phyloP scores from a whole-genome alignment of 805 yeast species.

The Barnettozyma vustinii region DNA sequence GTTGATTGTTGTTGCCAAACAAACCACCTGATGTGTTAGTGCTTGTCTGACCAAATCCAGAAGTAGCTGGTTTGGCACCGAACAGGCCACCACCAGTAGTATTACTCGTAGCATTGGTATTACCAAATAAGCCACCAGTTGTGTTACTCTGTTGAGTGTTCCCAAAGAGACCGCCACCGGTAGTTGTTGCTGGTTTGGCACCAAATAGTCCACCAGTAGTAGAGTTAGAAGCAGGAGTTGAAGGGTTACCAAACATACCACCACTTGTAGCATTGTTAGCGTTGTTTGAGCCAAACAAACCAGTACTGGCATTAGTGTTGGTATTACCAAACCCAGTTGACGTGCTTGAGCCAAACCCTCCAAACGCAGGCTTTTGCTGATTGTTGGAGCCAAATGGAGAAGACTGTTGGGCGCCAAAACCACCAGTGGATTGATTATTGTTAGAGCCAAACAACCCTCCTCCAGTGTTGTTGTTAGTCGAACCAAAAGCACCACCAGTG shows the following conservation, averaged over 20 bases:
- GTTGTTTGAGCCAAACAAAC: conserved; percentile 35
- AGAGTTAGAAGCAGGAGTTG: conserved; percentile 21
- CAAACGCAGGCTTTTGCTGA: conserved; percentile 22
- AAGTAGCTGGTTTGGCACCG: conserved; percentile 24
- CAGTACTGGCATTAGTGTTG: conserved; percentile 27
- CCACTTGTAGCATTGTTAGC: conserved; percentile 24
- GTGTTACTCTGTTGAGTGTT: conserved; percentile 9
- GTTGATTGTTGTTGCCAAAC: conserved; percentile 29
- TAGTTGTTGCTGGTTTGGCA: conserved; percentile 14
- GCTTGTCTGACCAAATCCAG: conserved; percentile 29
- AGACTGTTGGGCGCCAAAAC: conserved; percentile 24
- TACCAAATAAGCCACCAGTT: conserved; percentile 31
- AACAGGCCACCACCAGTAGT: conserved; percentile 32
- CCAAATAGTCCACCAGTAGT: conserved; percentile 27
- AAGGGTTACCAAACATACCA: conserved; percentile 34
- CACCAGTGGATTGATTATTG: conserved; percentile 18
- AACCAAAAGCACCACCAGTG: conserved; percentile 38
- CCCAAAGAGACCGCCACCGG: conserved; percentile 27
- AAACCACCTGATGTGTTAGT: conserved; percentile 22
- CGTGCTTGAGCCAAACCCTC: conserved; percentile 25
- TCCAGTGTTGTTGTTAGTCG: conserved; percentile 14
- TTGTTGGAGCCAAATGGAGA: conserved; percentile 38
- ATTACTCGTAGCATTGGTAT: conserved; percentile 23
- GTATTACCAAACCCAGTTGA: conserved; percentile 21
- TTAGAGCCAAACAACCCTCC: conserved; percentile 25